Conservation (phyloP, 2,329 filamentous ascomycete species). For the Ambrosiella beaveri region DNA sequence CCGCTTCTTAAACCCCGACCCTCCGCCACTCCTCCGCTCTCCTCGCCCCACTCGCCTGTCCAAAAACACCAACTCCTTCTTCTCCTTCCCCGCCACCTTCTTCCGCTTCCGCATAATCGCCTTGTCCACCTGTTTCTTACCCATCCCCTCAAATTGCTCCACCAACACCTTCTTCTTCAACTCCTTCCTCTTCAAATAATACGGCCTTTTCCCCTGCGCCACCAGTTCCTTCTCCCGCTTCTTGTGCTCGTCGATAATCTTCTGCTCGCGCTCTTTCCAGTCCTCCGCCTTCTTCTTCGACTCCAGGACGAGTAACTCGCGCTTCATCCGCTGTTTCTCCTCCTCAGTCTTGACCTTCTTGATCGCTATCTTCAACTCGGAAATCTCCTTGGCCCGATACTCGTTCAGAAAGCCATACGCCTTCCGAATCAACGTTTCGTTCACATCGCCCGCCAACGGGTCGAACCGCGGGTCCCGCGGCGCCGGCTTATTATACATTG, state of each 20-base stretch:
- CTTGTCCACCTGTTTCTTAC: constrained; percentile 66
- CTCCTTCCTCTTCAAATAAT: constrained; percentile 83
- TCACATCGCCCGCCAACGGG: constrained; percentile 32
- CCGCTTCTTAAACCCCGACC: not conserved
- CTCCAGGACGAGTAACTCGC: constrained; percentile 60
- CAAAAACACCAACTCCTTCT: constrained; percentile 44
- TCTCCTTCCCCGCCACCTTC: constrained; percentile 76
- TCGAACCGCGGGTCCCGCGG: constrained; percentile 81
- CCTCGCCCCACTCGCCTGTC: constrained; percentile 17
- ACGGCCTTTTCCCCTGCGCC: constrained; percentile 77
- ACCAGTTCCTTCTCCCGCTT: constrained; percentile 71
- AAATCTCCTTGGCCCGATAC: constrained; percentile 72
- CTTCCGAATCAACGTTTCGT: constrained; percentile 43
- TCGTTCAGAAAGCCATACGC: constrained; percentile 80
- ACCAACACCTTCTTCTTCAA: constrained; percentile 72
- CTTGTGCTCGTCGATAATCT: constrained; percentile 58
- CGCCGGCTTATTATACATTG: constrained; percentile 39
- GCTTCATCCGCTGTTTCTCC: constrained; percentile 53
- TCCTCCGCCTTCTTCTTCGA: constrained; percentile 55
- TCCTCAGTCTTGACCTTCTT: constrained; percentile 45
- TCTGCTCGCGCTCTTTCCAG: constrained; percentile 50
- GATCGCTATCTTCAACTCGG: constrained; percentile 50
- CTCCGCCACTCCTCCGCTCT: not conserved
- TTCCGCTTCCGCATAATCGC: constrained; percentile 75
- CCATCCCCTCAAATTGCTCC: constrained; percentile 68